Evolutionary conservation across 306 rosid genomes (phyloP), one percentile per base, ranked within the genome.

Genomic region (Datisca glomerata): DNA sequence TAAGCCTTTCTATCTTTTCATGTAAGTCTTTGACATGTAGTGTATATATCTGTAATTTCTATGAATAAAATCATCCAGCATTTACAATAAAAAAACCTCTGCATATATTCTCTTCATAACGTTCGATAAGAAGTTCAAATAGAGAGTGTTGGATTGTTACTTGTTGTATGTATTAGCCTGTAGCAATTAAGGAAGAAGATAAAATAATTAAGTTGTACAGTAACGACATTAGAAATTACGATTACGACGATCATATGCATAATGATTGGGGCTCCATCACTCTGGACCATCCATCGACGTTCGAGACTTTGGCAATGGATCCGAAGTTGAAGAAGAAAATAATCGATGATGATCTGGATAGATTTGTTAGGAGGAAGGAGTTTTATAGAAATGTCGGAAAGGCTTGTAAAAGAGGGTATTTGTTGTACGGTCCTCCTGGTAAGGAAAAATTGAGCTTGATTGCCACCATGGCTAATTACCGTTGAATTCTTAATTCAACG

Each of bases 351-450:
- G 96, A 87, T 51, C 42, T 87, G 4, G 21, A 82, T 1, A 69
- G 66, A 72, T 87, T 87, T 36, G 63, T 87, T 50, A 71, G 24
- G 62, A 79, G 94, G 59, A 87, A 53, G 50, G 96, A 82, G 16
- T 87, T 51, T 15, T 87, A 87, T 29, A 82, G 59, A 71, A 79
- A 29, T 53, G 94, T 87, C 1, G 96, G 96, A 31, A 74, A 75
- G 55, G 96, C 96, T 0, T 87, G 96, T 94, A 82, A 87, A 43
- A 64, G 96, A 1, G 96, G 96, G 12, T 87, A 87, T 61, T 62
- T 87, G 59, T 12, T 82, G 29, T 76, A 71, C 15, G 96, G 94
- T 0, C 96, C 96, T 13, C 96, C 96, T 0, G 94, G 96, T 1
- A 87, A 94, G 0, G 96, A 94, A 0, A 87, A 87, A 53, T 87